Base-by-base conservation (phyloP, 2,329 filamentous ascomycete species). In the Xylariaceae sp. region DNA sequence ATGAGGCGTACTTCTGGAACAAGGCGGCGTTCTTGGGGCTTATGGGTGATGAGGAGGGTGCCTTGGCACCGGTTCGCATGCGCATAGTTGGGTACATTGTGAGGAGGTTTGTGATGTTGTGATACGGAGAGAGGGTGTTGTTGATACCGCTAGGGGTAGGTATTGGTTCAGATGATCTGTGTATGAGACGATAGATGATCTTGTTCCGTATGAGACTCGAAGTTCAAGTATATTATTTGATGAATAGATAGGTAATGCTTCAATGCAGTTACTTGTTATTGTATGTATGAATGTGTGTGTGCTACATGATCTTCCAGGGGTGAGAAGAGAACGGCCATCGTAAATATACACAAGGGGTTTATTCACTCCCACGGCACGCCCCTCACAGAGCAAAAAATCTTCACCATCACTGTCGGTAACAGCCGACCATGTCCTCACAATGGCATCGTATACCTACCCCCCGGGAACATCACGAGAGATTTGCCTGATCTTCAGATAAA, bases 51-150 rank as follows among this genome's bases (percentile, higher is more conserved):
- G 53, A 15, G n/a, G 44, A 15, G 4, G 58, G 54, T 13, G 57
- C 60, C 55, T 63, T 63, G 9, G 62, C 60, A 60, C 66, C 62
- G 18, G 64, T 58, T 48, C 62, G 66, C 66, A 69, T 66, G 39
- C 55, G 61, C 50, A 51, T 63, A 30, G 56, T 59, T 47, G 62
- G 58, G 58, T 62, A 60, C 62, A 65, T 64, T 10, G 37, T 42
- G 37, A 10, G 23, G 9, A 11, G 37, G 37, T 13, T 60, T 56
- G 37, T 56, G 10, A n/a, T n/a, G 34, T 57, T 23, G 11, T 51
- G 23, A 42, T 35, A 17, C 3, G 49, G 15, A 47, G 42, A 49
- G 35, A 37, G 55, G 39, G 53, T 51, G 30, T 5, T 39, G 7
- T 18, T 53, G 44, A 37, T 48, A 53, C 35, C 44, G 13, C 30